These are phyloP conservation scores for Barnettozyma vustinii DNA, from an alignment of 805 yeast species.

Conservation along the genomic window DNA sequence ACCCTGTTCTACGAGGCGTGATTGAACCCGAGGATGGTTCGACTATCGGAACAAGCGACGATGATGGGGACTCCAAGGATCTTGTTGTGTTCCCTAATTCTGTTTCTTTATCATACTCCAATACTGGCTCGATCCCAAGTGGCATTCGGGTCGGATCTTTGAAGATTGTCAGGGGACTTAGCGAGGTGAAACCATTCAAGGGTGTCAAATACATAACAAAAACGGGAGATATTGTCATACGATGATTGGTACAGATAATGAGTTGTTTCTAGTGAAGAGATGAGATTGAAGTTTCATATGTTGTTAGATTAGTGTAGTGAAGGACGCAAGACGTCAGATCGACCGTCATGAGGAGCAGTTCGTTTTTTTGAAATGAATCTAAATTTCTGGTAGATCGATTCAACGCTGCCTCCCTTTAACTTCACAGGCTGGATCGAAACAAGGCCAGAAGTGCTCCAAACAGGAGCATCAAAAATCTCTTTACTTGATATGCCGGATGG, in stretches of 20 bases:
- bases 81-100: constrained; percentile 34
- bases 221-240: constrained; percentile 45
- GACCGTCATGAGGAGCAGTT: too few species aligned
- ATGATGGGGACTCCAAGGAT: not conserved
- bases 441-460: too few species aligned
- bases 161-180: constrained; percentile 53
- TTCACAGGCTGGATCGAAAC: too few species aligned
- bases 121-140: constrained; percentile 71
- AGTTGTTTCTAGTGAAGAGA: not conserved
- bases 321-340: too few species aligned
- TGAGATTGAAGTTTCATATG: too few species aligned
- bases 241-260: constrained; percentile 3
- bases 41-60: not conserved
- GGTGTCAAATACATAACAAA: constrained; percentile 81
- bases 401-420: too few species aligned
- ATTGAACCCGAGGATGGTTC: constrained; percentile 27
- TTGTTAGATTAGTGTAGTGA: too few species aligned
- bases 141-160: constrained; percentile 66
- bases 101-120: constrained; percentile 45
- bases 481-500: too few species aligned
- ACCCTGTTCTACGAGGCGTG: constrained; percentile 62
- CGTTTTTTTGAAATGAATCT: too few species aligned
- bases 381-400: too few species aligned
- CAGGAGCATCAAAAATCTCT: too few species aligned
- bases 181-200: constrained; percentile 73